phyloP scores from a whole-genome alignment of 805 yeast genomes.

The Nakazawaea siamensis region DNA sequence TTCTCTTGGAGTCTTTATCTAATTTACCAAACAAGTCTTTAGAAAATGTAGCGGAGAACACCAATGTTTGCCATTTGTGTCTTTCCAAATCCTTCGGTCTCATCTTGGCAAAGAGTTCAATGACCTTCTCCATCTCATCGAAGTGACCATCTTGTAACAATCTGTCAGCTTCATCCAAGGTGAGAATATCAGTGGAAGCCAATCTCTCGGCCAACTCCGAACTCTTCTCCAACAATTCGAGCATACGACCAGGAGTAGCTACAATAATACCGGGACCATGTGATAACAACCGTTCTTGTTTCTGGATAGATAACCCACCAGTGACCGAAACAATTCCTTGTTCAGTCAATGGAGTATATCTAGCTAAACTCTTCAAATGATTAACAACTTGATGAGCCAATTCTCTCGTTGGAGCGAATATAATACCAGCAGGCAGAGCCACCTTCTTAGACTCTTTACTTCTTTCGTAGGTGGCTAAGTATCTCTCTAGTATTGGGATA shows the following conservation, averaged over 20 bases:
- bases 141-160: slow-evolving; percentile 93
- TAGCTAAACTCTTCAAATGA: slow-evolving; percentile 56
- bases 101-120: slow-evolving; percentile 50
- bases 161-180: slow-evolving; percentile 94
- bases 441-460: slow-evolving; percentile 15
- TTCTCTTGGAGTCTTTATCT: slow-evolving; percentile 26
- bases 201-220: slow-evolving; percentile 33
- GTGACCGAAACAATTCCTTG: slow-evolving; percentile 70
- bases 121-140: slow-evolving; percentile 78
- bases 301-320: slow-evolving; percentile 92
- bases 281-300: slow-evolving; percentile 74
- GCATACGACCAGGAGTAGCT: slow-evolving; percentile 92
- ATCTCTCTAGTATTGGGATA: slow-evolving; percentile 76
- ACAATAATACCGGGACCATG: slow-evolving; percentile 76
- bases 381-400: slow-evolving; percentile 88
- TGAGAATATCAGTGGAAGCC: slow-evolving; percentile 42
- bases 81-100: slow-evolving; percentile 32
- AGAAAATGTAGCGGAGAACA: slow-evolving; percentile 93
- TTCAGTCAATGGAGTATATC: slow-evolving; percentile 40
- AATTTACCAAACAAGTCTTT: slow-evolving; percentile 74
- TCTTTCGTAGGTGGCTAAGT: slow-evolving; percentile 22
- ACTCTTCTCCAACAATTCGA: slow-evolving; percentile 68
- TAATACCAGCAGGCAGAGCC: slow-evolving; percentile 58
- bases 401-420: slow-evolving; percentile 95
- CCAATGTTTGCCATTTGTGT: slow-evolving; percentile 69